These are phyloP conservation scores for Fagopyrum homotropicum DNA, from an alignment of 148 eudicot genomes.

Conservation along the genomic window DNA sequence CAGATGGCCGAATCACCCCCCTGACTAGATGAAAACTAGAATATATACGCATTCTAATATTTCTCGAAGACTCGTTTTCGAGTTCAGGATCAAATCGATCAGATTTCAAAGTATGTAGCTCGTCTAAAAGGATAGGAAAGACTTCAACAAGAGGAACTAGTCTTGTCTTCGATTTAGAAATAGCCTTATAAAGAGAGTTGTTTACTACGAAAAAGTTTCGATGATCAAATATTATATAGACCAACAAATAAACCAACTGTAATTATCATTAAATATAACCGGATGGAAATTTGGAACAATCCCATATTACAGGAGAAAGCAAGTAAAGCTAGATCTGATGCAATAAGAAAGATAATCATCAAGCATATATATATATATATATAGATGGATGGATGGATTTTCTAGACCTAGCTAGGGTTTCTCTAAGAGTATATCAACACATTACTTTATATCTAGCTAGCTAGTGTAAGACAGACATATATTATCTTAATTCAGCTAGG, in stretches of 20 bases:
- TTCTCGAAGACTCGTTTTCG: too few species aligned
- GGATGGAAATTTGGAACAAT: neutral
- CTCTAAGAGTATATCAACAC: neutral
- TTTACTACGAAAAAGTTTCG: too few species aligned
- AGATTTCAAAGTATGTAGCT: too few species aligned
- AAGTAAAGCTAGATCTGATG: neutral
- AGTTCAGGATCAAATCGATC: too few species aligned
- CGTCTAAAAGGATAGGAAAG: too few species aligned
- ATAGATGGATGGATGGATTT: neutral
- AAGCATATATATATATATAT: neutral
- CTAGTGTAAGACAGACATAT: neutral
- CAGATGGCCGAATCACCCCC: too few species aligned
- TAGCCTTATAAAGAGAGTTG: too few species aligned
- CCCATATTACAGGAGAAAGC: neutral
- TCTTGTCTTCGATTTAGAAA: too few species aligned
- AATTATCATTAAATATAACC: constrained; percentile 2
- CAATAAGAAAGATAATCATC: neutral
- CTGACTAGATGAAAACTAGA: too few species aligned
- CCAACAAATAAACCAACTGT: neutral
- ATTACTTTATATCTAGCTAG: neutral
- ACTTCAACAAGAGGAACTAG: too few species aligned
- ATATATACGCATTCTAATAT: too few species aligned
- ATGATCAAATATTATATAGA: too few species aligned
- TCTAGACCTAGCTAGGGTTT: neutral
- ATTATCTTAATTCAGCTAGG: neutral